Evolutionary conservation across 305 asterid species (phyloP), one percentile per base, ranked within the genome.

Genomic region (Salvia sclarea): DNA sequence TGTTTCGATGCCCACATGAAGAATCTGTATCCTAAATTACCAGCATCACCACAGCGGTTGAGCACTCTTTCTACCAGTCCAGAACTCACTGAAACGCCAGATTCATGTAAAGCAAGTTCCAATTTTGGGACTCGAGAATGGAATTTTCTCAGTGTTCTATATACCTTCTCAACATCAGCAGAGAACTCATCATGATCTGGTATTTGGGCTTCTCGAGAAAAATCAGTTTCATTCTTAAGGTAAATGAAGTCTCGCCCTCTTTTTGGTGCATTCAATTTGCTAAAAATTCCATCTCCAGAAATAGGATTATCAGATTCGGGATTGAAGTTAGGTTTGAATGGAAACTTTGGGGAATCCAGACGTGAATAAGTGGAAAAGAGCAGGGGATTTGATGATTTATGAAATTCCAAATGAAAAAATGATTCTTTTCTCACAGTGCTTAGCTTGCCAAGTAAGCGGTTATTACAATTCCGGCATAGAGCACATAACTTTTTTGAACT

Each of bases 41-140:
- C 97, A 66, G 97, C 95, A 85, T 90, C 95, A 18, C 98, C 97
- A 70, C 97, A 90, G 40, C 96, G 96, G 58, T 78, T 85, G 75
- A 90, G 83, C 43, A 93, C 97, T 61, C 96, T 80, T 76, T 93
- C 96, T 22, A 97, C 86, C 69, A 93, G 81, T 6, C 97, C 95
- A 50, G 88, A 24, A 65, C 96, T 84, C 25, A 85, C 79, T 35
- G 69, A 70, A 52, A 87, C 81, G 69, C 96, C 96, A 33, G 95
- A 93, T 75, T 86, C 85, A 40, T 77, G 79, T 76, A 93, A 80
- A 59, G 98, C 96, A 79, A 87, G 96, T 76, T 93, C 97, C 73
- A 90, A 76, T 73, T 88, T 93, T 8, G 94, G 96, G 59, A 84
- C 91, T 73, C 92, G 76, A 12, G 97, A 85, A 72, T 90, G 92